Percentiles rank a stretch among this genome's conserved stretches.
Evolutionary conservation across 257 asterid species (phyloP).

Genomic region (Ehretia macrophylla): DNA sequence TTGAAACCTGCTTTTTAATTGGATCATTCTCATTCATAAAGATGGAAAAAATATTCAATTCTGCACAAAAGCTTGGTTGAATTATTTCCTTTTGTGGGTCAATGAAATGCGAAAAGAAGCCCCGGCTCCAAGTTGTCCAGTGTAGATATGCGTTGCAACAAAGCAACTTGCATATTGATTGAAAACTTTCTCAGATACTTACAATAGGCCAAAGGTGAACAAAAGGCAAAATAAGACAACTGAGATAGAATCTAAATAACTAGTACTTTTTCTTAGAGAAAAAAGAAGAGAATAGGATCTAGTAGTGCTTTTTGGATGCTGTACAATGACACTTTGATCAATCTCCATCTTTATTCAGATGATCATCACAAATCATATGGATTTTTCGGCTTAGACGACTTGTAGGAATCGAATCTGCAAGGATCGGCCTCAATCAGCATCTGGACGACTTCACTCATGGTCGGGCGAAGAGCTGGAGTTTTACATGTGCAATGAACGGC

Average conservation of each 20-base stretch:
- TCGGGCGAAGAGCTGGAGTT: slow-evolving; percentile 63
- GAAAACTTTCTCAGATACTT: slow-evolving; percentile 20
- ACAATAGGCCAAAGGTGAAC: slow-evolving; percentile 31
- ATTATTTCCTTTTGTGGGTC: slow-evolving; percentile 32
- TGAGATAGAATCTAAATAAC: slow-evolving; percentile 15
- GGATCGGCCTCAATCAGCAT: slow-evolving; percentile 73
- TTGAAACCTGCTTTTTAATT: slow-evolving; percentile 18
- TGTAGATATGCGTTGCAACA: slow-evolving; percentile 27
- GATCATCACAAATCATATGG: slow-evolving; percentile 13
- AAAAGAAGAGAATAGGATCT: slow-evolving; percentile 9
- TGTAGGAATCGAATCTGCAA: slow-evolving; percentile 49
- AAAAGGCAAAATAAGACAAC: slow-evolving; percentile 11
- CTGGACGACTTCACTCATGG: slow-evolving; percentile 81
- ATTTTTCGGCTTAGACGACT: slow-evolving; percentile 28
- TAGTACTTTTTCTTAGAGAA: slow-evolving; percentile 15
- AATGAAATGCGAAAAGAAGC: no score
- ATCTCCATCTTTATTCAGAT: not conserved
- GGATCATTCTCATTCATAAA: slow-evolving; percentile 21
- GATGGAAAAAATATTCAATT: not conserved
- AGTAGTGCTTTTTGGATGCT: slow-evolving; percentile 18
- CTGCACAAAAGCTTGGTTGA: slow-evolving; percentile 18
- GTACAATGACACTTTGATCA: slow-evolving; percentile 1
- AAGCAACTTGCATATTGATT: slow-evolving; percentile 31
- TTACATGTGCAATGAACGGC: slow-evolving; percentile 80
- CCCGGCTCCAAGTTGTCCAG: no score